These are phyloP conservation scores for Auxenochlorella pyrenoidosa DNA, from an alignment of 139 green algal species.

Conservation along the genomic window DNA sequence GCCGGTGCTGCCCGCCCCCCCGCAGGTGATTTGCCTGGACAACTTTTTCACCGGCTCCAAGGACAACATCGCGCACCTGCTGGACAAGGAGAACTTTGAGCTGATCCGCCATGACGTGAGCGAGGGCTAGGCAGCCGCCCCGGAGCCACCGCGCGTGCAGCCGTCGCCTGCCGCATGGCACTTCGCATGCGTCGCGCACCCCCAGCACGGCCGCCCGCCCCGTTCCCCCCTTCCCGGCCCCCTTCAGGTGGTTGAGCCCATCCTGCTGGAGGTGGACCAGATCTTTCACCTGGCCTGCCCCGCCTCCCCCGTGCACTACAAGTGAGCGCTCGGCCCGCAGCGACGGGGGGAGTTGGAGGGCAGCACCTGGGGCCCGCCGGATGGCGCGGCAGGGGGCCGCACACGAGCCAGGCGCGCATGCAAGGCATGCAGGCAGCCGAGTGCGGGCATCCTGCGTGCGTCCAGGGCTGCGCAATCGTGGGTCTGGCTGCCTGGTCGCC, in stretches of 20 bases:
- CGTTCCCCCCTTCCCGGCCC: too few species aligned
- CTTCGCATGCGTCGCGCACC: too few species aligned
- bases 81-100: constrained; percentile 96
- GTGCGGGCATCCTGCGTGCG: too few species aligned
- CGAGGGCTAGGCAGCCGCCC: too few species aligned
- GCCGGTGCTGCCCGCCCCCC: neutral
- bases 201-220: too few species aligned
- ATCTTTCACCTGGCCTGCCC: constrained; percentile 99
- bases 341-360: neutral
- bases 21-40: constrained; percentile 97
- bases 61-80: constrained; percentile 93
- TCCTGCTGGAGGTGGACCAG: constrained; percentile 98
- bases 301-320: constrained; percentile 99
- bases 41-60: constrained; percentile 99
- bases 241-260: constrained; percentile 89
- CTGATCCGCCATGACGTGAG: constrained; percentile 94
- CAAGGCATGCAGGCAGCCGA: too few species aligned
- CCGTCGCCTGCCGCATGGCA: too few species aligned
- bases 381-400: too few species aligned
- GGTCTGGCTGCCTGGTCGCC: too few species aligned
- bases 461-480: too few species aligned
- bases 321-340: constrained; percentile 61
- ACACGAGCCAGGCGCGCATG: too few species aligned
- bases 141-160: too few species aligned
- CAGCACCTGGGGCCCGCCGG: neutral